These are phyloP conservation scores for Lepiota venenata DNA, from an alignment of 768 basidiomycete genomes.

Conservation along the genomic window DNA sequence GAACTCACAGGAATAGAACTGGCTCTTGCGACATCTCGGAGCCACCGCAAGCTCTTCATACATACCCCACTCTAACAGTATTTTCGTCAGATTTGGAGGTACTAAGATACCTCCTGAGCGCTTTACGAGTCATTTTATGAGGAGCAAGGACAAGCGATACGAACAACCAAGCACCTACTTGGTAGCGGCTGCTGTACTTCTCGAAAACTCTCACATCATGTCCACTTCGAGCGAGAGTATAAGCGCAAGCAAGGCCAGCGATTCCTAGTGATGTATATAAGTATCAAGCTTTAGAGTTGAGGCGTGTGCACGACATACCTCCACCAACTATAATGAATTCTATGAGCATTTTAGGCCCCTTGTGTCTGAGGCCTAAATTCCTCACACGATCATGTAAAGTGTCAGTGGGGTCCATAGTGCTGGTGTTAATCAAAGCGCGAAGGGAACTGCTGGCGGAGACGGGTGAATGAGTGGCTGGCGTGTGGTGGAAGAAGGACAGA, in stretches of 20 bases:
- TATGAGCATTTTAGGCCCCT: constrained; percentile 13
- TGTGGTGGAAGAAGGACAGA: background rate
- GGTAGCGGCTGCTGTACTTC: constrained; percentile 25
- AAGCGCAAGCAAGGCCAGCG: constrained; percentile 47
- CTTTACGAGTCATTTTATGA: constrained; percentile 15
- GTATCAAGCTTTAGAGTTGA: background rate
- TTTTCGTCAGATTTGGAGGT: constrained; percentile 50
- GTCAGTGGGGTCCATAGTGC: background rate
- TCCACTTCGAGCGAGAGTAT: constrained; percentile 43
- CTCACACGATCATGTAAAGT: background rate
- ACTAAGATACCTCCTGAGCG: constrained; percentile 40
- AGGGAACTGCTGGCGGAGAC: background rate
- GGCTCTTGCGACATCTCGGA: constrained; percentile 27
- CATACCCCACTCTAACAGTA: constrained; percentile 50
- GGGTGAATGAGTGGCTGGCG: background rate
- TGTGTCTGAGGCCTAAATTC: background rate
- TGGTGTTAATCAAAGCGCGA: too few relatives aligned
- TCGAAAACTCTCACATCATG: constrained; percentile 52
- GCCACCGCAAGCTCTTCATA: constrained; percentile 34
- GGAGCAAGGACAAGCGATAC: background rate
- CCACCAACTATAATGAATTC: constrained; percentile 49
- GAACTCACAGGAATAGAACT: constrained; percentile 32
- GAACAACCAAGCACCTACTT: constrained; percentile 21
- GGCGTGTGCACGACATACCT: constrained; percentile 22
- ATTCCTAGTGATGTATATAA: constrained; percentile 27